These are phyloP conservation scores for Ceriops decandra DNA, from an alignment of 345 rosid species.

Conservation along the genomic window DNA sequence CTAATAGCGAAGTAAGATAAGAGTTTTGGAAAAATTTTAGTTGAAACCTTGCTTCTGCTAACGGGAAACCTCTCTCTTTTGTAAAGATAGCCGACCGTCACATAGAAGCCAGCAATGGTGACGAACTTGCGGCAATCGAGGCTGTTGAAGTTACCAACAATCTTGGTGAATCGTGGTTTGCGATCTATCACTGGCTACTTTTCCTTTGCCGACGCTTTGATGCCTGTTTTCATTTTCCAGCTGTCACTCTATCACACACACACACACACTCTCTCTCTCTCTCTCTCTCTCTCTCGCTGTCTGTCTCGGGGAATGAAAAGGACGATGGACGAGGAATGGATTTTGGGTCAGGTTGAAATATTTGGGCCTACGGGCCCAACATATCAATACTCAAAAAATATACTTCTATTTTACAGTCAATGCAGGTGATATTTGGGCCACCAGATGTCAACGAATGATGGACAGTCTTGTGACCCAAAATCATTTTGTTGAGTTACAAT, in stretches of 20 bases:
- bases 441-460: no score
- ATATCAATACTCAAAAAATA: no score
- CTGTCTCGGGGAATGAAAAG: no score
- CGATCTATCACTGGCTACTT: slow-evolving; percentile 84
- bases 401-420: no score
- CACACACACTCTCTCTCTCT: no score
- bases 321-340: no score
- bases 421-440: no score
- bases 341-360: no score
- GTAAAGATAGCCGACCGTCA: slow-evolving; percentile 97
- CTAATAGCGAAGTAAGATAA: no score
- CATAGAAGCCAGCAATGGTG: slow-evolving; percentile 67
- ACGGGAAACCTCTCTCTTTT: slow-evolving; percentile 76
- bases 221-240: slow-evolving; percentile 75
- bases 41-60: slow-evolving; percentile 27
- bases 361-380: no score
- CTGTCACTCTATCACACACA: slow-evolving; percentile 1
- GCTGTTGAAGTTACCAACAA: slow-evolving; percentile 70
- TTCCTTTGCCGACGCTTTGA: slow-evolving; percentile 88
- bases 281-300: not conserved
- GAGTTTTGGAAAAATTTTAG: not conserved
- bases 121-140: slow-evolving; percentile 75
- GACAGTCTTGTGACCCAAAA: no score
- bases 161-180: slow-evolving; percentile 73
- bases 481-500: no score